Percentiles rank a stretch among this genome's conserved stretches.
These are phyloP conservation scores for Sporothrix brunneoviolacea DNA, from an alignment of 2,329 filamentous ascomycete species.

Conservation along the genomic window DNA sequence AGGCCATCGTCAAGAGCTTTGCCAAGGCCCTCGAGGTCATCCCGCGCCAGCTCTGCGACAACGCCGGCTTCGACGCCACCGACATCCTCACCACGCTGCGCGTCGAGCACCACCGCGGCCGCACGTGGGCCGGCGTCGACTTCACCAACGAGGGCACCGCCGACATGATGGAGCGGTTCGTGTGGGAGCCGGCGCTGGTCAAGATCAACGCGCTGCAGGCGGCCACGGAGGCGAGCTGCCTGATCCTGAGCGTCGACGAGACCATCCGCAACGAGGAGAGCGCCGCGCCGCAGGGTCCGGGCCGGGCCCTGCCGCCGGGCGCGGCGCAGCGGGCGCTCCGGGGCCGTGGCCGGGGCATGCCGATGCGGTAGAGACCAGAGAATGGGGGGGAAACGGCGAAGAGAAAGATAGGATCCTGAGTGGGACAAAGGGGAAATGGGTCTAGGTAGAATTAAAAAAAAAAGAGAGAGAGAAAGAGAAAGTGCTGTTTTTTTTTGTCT, in stretches of 20 bases:
- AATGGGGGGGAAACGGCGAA: too few species aligned
- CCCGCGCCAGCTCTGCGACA: slow-evolving; percentile 94
- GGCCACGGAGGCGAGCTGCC: slow-evolving; percentile 86
- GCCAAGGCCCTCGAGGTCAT: slow-evolving; percentile 96
- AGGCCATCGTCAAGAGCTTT: slow-evolving; percentile 95
- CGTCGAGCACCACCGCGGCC: slow-evolving; percentile 94
- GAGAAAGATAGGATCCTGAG: too few species aligned
- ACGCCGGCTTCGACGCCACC: slow-evolving; percentile 95
- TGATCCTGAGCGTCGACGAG: slow-evolving; percentile 95
- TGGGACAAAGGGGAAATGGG: too few species aligned
- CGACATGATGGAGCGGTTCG: slow-evolving; percentile 91
- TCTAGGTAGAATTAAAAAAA: too few species aligned
- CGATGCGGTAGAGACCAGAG: slow-evolving; percentile 54
- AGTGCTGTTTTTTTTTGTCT: too few species aligned
- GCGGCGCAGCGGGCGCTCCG: slow-evolving; percentile 85
- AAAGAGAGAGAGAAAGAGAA: too few species aligned
- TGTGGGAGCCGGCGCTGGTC: slow-evolving; percentile 94
- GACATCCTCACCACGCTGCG: slow-evolving; percentile 95
- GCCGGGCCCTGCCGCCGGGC: slow-evolving; percentile 65
- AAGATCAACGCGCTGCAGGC: slow-evolving; percentile 98
- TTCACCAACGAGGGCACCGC: slow-evolving; percentile 86
- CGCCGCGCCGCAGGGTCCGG: slow-evolving; percentile 71
- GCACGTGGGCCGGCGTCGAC: slow-evolving; percentile 92
- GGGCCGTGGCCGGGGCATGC: slow-evolving; percentile 82
- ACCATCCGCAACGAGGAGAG: slow-evolving; percentile 98